Percentiles rank a stretch among this genome's conserved stretches.
Evolutionary conservation across 2,329 filamentous ascomycete species (phyloP).

Genomic region (Harringtonia aguacate): DNA sequence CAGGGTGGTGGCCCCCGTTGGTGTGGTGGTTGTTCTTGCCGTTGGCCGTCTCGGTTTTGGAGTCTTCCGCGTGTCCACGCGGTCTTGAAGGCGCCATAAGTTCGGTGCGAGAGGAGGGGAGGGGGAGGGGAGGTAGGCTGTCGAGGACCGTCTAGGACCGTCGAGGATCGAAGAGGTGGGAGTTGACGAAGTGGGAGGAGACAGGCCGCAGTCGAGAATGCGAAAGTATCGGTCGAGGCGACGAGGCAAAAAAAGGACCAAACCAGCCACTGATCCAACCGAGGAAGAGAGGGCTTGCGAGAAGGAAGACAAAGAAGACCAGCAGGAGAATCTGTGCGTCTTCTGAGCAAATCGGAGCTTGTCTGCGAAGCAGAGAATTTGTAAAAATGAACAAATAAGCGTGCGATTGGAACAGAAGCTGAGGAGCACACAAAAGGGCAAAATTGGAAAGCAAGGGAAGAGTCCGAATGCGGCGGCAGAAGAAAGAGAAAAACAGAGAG

Average conservation of each 20-base stretch:
- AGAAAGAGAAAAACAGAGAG: neutral
- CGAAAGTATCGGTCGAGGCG: too few species aligned
- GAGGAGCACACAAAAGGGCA: neutral
- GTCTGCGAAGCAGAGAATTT: too few species aligned
- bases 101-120: neutral
- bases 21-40: conserved; percentile 27
- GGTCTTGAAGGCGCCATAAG: neutral
- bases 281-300: too few species aligned
- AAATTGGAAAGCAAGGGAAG: neutral
- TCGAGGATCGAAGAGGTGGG: too few species aligned
- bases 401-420: too few species aligned
- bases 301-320: neutral
- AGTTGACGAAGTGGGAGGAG: too few species aligned
- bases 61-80: conserved; percentile 5
- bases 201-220: too few species aligned
- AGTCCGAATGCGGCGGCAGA: neutral
- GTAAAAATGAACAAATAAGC: too few species aligned
- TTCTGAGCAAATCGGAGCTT: too few species aligned
- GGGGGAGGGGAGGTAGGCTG: neutral
- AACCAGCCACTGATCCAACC: neutral
- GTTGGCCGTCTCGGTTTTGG: conserved; percentile 32
- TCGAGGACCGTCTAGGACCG: neutral
- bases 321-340: too few species aligned
- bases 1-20: conserved; percentile 20
- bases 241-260: conserved; percentile 2